These are phyloP conservation scores for Colletotrichum sp. DNA, from an alignment of 2,329 filamentous ascomycete genomes.

Conservation along the genomic window DNA sequence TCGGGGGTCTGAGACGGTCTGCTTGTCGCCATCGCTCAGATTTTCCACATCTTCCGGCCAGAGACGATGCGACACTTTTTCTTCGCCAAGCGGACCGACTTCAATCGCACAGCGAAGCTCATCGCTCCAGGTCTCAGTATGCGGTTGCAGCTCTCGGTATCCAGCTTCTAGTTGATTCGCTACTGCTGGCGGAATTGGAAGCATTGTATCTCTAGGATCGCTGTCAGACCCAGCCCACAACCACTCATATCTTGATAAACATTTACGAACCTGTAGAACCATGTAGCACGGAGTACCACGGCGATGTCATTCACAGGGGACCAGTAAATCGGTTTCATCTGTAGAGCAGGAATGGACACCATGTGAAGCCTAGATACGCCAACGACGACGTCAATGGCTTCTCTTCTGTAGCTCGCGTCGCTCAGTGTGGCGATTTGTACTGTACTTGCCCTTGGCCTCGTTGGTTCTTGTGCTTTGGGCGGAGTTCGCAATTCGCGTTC, in stretches of 20 bases:
- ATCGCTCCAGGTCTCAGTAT: constrained; percentile 91
- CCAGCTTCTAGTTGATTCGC: constrained; percentile 94
- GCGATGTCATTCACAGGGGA: constrained; percentile 89
- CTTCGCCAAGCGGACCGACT: constrained; percentile 86
- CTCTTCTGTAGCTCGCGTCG: constrained; percentile 13
- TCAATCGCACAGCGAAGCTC: constrained; percentile 90
- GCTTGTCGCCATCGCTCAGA: constrained; percentile 26
- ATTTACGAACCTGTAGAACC: constrained; percentile 79
- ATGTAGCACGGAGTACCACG: constrained; percentile 83
- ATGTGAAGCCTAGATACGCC: constrained; percentile 90
- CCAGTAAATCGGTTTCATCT: constrained; percentile 99
- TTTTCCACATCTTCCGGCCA: constrained; percentile 68
- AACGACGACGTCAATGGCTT: constrained; percentile 71
- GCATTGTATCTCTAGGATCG: constrained; percentile 74
- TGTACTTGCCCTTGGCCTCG: not conserved
- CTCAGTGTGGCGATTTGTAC: not conserved
- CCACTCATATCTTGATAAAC: not conserved
- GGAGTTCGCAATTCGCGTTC: not conserved
- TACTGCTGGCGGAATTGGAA: constrained; percentile 82
- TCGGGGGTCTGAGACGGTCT: constrained; percentile 29
- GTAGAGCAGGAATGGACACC: constrained; percentile 79
- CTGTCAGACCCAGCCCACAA: not conserved
- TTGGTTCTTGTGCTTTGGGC: not conserved
- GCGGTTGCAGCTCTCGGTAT: constrained; percentile 84
- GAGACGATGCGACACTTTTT: constrained; percentile 84